Base-by-base conservation (phyloP, 345 rosid genomes). In the Murraya koenigii region DNA sequence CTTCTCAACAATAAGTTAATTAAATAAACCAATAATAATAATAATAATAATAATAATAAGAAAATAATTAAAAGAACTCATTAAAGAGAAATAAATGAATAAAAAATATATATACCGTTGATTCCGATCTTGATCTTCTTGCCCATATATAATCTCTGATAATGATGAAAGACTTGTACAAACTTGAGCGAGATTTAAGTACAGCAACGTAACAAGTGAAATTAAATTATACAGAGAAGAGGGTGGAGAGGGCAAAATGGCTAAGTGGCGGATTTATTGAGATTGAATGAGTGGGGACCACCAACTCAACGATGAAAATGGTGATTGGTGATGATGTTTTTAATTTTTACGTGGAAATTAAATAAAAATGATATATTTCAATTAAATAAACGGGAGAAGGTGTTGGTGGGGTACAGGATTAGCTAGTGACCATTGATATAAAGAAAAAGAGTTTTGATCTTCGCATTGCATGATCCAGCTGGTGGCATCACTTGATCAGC, bases 51-150 rank as follows among this genome's bases (percentile, higher is more conserved):
- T 39, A 39, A 39, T 39, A n/a, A 26, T n/a, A 3, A 39, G 3
- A n/a, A 0, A n/a, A 59, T 9, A 26, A 20, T 1, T 49, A 38
- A 6, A 26, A 54, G 19, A 35, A 15, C 1, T 1, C 28, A 60
- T 7, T 20, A 33, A 7, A 38, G 54, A 49, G 55, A 15, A 19
- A 36, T 0, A 28, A 68, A 17, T 41, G 2, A 41, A 41, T 41
- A 10, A 10, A 44, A 44, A 44, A 2, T 11, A 3, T 26, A 59
- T 44, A 49, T 75, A 79, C 92, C 92, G 58, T 87, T 91, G 88
- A 88, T 91, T 13, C 90, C 92, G 80, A 91, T 88, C 93, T 88
- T 89, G 80, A 91, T 76, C 88, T 91, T 80, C 84, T 88, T 89
- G 26, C 75, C 90, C 90, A 88, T n/a, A n/a, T n/a, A n/a, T 88